Evolutionary conservation across 1,139 yeast species (phyloP).

Genomic region (Saccharomyces hybrid): DNA sequence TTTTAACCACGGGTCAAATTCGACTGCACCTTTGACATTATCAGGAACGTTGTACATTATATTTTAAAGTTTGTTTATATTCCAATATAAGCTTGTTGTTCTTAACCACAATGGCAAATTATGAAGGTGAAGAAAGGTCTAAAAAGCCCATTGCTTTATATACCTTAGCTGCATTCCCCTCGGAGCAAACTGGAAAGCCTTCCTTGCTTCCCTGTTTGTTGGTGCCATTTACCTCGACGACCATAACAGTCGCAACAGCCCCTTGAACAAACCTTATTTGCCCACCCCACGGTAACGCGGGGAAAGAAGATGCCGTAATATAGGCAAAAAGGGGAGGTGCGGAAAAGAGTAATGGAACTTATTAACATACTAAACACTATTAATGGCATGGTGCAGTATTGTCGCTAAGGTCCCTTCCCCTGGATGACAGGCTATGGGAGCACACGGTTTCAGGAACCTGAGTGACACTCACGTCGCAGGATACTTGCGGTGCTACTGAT

Average conservation of each 20-base stretch:
- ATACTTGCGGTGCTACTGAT: background rate
- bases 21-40: slow-evolving; percentile 50
- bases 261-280: background rate
- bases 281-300: background rate
- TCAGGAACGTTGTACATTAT: slow-evolving; percentile 27
- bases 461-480: background rate
- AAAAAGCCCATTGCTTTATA: background rate
- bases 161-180: background rate
- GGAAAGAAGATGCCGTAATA: background rate
- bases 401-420: background rate
- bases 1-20: slow-evolving; percentile 79
- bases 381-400: background rate
- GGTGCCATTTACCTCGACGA: background rate
- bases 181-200: background rate
- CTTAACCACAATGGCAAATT: background rate
- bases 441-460: background rate
- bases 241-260: background rate
- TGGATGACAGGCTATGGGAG: background rate
- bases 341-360: background rate
- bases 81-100: background rate
- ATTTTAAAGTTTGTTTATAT: background rate
- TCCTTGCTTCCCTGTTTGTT: background rate
- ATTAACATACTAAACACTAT: background rate
- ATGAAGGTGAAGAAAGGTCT: background rate
- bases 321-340: background rate